phyloP scores from a whole-genome alignment of 768 basidiomycete genomes.

The Amylocystis lapponica region DNA sequence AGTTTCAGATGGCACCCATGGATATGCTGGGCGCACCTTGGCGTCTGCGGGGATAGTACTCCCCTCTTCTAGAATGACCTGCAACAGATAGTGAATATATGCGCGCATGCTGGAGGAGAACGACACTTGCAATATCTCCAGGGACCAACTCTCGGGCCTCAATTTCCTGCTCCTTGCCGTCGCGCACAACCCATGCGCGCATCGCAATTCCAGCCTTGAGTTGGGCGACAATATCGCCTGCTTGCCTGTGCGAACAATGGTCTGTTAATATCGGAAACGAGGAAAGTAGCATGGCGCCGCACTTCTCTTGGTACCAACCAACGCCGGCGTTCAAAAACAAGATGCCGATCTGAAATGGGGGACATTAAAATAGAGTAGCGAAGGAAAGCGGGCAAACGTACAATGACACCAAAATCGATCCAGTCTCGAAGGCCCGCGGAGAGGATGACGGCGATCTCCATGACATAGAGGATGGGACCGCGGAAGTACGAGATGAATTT shows the following conservation, averaged over 20 bases:
- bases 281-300: conserved; percentile 40
- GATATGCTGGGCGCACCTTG: conserved; percentile 19
- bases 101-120: neutral
- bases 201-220: conserved; percentile 44
- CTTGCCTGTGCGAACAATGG: neutral
- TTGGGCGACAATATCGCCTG: conserved; percentile 26
- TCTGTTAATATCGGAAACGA: neutral
- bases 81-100: neutral
- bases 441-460: conserved; percentile 43
- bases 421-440: conserved; percentile 41
- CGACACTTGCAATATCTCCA: conserved; percentile 31
- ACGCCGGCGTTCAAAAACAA: conserved; percentile 38
- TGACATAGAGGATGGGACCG: conserved; percentile 38
- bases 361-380: neutral
- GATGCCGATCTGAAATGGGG: conserved; percentile 29
- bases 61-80: conserved; percentile 36
- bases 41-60: conserved; percentile 41
- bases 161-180: conserved; percentile 36
- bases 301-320: conserved; percentile 43
- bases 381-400: conserved; percentile 14
- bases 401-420: conserved; percentile 46
- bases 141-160: conserved; percentile 40
- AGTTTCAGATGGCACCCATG: neutral
- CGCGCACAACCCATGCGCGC: conserved; percentile 33
- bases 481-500: conserved; percentile 41